A percentile compares a stretch with the other conserved stretches of the same genome.
Evolutionary conservation across 2,329 filamentous ascomycete genomes (phyloP).

Genomic region (Penicillium sp.): DNA sequence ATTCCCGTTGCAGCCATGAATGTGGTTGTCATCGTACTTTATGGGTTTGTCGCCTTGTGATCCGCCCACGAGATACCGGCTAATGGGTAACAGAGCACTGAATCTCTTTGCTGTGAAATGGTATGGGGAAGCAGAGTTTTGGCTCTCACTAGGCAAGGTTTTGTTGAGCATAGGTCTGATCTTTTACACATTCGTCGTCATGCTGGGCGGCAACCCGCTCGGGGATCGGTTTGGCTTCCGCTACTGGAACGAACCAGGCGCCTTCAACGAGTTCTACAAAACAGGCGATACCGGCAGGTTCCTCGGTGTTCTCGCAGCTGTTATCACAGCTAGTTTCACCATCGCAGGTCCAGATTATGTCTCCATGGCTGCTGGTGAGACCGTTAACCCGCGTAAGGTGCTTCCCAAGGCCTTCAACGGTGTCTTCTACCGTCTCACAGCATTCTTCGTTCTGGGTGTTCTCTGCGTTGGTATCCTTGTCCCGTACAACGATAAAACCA

Average conservation of each 20-base stretch:
- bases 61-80: not conserved
- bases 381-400: constrained; percentile 65
- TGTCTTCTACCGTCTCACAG: constrained; percentile 73
- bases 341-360: constrained; percentile 68
- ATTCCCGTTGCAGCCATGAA: constrained; percentile 49
- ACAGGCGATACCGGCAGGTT: constrained; percentile 67
- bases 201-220: constrained; percentile 77
- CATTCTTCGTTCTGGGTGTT: constrained; percentile 73
- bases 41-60: constrained; percentile 34
- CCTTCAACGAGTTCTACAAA: constrained; percentile 66
- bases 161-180: constrained; percentile 69
- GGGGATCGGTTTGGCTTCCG: constrained; percentile 71
- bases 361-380: constrained; percentile 63
- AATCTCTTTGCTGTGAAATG: constrained; percentile 72
- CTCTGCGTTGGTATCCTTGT: constrained; percentile 71
- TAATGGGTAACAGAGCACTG: constrained; percentile 37
- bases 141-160: constrained; percentile 68
- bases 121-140: constrained; percentile 77
- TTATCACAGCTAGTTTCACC: constrained; percentile 69
- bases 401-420: constrained; percentile 74
- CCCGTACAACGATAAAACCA: constrained; percentile 63
- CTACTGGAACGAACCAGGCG: constrained; percentile 64
- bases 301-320: constrained; percentile 71
- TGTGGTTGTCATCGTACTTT: constrained; percentile 46
- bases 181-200: constrained; percentile 75